These are phyloP conservation scores for Biscogniauxia sp. DNA, from an alignment of 2,329 filamentous ascomycete genomes.

Conservation along the genomic window DNA sequence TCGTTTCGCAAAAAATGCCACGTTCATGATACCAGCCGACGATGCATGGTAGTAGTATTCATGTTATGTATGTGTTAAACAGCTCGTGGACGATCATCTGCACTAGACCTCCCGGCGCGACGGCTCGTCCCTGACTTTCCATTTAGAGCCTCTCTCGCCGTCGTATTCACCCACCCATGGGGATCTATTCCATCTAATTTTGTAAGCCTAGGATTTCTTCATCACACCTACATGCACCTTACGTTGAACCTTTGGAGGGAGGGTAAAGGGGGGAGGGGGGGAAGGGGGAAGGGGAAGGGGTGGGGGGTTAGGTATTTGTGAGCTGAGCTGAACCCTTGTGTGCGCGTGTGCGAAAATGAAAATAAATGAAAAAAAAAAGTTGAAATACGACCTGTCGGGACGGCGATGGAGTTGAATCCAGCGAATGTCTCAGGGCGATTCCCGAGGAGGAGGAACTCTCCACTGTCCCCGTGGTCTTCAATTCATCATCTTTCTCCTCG, in stretches of 20 bases:
- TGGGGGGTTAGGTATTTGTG: too few relatives aligned
- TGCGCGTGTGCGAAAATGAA: background rate
- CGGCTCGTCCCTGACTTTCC: slow-evolving; percentile 15
- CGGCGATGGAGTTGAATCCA: slow-evolving; percentile 13
- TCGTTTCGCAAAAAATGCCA: background rate
- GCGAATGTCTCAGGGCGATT: slow-evolving; percentile 11
- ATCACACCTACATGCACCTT: background rate
- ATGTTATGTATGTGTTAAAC: background rate
- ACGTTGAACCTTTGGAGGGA: too few relatives aligned
- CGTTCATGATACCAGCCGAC: background rate
- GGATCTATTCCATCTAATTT: slow-evolving; percentile 4
- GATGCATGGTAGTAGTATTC: background rate
- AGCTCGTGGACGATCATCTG: background rate
- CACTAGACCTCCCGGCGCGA: slow-evolving; percentile 6
- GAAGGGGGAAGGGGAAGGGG: too few relatives aligned
- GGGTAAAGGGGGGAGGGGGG: background rate
- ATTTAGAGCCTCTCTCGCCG: background rate
- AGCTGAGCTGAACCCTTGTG: background rate
- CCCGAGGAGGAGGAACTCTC: slow-evolving; percentile 7
- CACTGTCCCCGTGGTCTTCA: slow-evolving; percentile 7
- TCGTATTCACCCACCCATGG: background rate
- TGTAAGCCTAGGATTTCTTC: slow-evolving; percentile 8
- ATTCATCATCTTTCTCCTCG: slow-evolving; percentile 7
- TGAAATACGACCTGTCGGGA: slow-evolving; percentile 15
- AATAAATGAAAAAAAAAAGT: slow-evolving; percentile 8